Evolutionary conservation across 2,329 filamentous ascomycete genomes (phyloP).

Genomic region (Trichoderma guizhouense): DNA sequence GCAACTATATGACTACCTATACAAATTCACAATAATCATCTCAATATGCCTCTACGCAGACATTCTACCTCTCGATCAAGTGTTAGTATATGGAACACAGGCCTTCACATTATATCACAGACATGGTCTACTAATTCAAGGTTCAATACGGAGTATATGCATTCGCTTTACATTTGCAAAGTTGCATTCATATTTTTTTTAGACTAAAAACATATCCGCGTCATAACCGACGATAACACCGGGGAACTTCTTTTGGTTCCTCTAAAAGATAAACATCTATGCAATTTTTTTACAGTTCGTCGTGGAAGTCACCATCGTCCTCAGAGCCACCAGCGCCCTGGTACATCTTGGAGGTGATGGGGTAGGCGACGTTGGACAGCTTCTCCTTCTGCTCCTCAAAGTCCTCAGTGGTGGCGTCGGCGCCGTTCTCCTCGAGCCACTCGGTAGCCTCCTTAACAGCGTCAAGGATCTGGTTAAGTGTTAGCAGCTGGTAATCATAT

Average conservation of each 20-base stretch:
- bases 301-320: slow-evolving; percentile 68
- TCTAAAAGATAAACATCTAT: slow-evolving; percentile 28
- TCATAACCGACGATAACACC: slow-evolving; percentile 31
- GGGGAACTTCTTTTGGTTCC: slow-evolving; percentile 18
- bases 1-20: neutral
- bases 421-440: slow-evolving; percentile 94
- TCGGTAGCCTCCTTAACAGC: slow-evolving; percentile 96
- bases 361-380: slow-evolving; percentile 92
- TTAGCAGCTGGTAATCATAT: slow-evolving; percentile 33
- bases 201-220: slow-evolving; percentile 20
- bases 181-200: slow-evolving; percentile 21
- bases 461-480: slow-evolving; percentile 67
- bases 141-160: slow-evolving; percentile 16
- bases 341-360: slow-evolving; percentile 98
- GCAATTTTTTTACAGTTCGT: slow-evolving; percentile 69
- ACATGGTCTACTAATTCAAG: neutral
- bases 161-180: slow-evolving; percentile 33
- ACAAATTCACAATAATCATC: neutral
- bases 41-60: neutral
- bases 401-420: slow-evolving; percentile 82
- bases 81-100: neutral
- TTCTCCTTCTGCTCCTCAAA: slow-evolving; percentile 99
- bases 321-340: slow-evolving; percentile 56
- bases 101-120: neutral
- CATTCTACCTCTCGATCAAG: neutral